Percentiles rank a stretch among this genome's conserved stretches.
Evolutionary conservation across 495 filamentous ascomycete genomes (phyloP).

Genomic region (Aspergillus steynii): DNA sequence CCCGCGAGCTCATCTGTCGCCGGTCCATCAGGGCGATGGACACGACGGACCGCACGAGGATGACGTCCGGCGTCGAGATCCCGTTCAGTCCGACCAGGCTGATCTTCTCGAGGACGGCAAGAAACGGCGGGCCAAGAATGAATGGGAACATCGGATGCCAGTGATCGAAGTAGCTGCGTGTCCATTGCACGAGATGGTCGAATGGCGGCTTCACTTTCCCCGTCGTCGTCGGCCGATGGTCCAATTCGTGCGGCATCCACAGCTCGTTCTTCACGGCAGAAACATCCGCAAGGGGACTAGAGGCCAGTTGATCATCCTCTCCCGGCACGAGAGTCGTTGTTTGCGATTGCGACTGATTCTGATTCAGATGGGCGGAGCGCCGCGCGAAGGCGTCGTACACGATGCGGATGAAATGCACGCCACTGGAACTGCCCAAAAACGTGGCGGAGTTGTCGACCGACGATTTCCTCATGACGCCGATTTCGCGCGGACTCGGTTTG

Average conservation of each 20-base stretch:
- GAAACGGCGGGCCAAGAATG: conserved; percentile 43
- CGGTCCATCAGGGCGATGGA: conserved; percentile 44
- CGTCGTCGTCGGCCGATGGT: conserved; percentile 12
- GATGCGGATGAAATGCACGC: conserved; percentile 50
- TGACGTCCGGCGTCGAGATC: conserved; percentile 27
- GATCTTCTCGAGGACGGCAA: conserved; percentile 37
- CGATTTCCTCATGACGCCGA: conserved; percentile 43
- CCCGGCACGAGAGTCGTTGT: conserved; percentile 42
- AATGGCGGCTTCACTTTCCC: conserved; percentile 20
- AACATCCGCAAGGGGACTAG: conserved; percentile 9
- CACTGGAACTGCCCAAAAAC: conserved; percentile 52
- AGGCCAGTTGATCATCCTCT: conserved; percentile 44
- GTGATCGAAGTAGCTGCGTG: conserved; percentile 44
- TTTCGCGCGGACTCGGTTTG: conserved; percentile 36
- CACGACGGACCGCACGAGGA: conserved; percentile 46
- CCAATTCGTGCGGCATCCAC: conserved; percentile 33
- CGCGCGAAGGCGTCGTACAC: conserved; percentile 47
- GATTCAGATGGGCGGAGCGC: conserved; percentile 34
- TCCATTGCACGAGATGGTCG: conserved; percentile 39
- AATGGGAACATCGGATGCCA: conserved; percentile 53
- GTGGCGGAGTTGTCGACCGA: conserved; percentile 34
- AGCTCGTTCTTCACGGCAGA: conserved; percentile 20
- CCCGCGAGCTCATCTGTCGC: conserved; percentile 22
- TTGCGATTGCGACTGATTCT: conserved; percentile 21
- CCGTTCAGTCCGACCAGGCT: conserved; percentile 22